Base-by-base conservation (phyloP, 208 protist genomes). In the Lotmaria passim region DNA sequence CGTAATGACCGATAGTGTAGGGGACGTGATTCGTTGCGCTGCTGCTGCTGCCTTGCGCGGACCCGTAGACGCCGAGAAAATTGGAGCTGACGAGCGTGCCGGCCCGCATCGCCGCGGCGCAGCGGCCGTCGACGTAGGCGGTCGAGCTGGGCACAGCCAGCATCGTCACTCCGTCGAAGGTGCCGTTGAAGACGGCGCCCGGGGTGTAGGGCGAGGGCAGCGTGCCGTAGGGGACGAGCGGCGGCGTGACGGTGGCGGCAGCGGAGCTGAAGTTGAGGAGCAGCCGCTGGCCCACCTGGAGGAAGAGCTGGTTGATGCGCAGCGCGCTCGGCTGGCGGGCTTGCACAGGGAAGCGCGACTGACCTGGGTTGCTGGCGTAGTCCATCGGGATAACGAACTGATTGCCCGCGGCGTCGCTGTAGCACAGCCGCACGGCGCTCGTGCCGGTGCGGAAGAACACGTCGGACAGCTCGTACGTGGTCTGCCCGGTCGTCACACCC, bases 321-420 rank as follows among this genome's bases (percentile, higher is more conserved):
- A 90, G 28, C 6, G 62, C 38, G 19, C 43, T 57, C 0, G 86
- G 81, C 72, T 93, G 82, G 28, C 73, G 78, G 19, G 60, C 21
- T 51, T 68, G 66, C 21, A 96, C 78, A 12, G 58, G 15, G 48
- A 90, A 81, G 33, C 72, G 1, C 8, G 87, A 92, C 39, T 58
- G 33, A 1, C 50, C 65, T 12, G 74, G 78, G 14, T 51, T 24
- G 14, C 30, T 68, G 31, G 41, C 41, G 58, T 78, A 70, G 38
- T 78, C 41, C 36, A 96, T 62, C 5, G 91, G 89, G 14, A 96
- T 81, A 17, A 87, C 85, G 64, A 91, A 96, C 65, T 93, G 72
- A 52, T 91, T 93, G 44, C 89, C 89, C 7, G 60, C 82, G 47
- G 77, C 73, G 76, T 96, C 89, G 38, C 69, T 81, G 81, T 94